Base-by-base conservation (phyloP, 2,329 filamentous ascomycete species). In the Monosporascus sp. region DNA sequence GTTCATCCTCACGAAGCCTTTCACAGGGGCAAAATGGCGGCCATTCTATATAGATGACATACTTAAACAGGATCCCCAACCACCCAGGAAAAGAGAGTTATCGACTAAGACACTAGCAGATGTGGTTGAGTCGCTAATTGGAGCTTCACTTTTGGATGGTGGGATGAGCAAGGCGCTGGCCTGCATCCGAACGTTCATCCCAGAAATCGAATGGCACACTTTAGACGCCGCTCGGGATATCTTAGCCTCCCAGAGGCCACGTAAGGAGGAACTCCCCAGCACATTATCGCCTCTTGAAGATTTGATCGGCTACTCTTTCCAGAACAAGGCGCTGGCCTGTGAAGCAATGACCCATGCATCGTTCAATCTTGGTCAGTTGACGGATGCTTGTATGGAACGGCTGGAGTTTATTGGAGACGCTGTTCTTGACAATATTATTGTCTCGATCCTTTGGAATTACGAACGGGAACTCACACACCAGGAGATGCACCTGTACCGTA, bases 351-450 rank as follows among this genome's bases (percentile, higher is more conserved):
- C 91, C 0, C 92, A 97, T 64, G 75, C 83, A 0, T 92, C 89
- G 0, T 76, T 66, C 61, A 69, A 66, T 44, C 53, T 67, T 5
- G 78, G 76, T 49, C 74, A 55, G 15, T 55, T 58, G 1, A 46
- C 53, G 3, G 63, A 55, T 7, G 74, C 75, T 2, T 76, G 71
- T 22, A 78, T 84, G 14, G 88, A 97, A 60, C 82, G 91, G 0
- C 79, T 97, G 1, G 93, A 97, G 65, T 96, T 94, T 63, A 74
- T 97, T 0, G 93, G 93, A 1, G 93, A 97, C 61, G 82, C 91
- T 0, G 76, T 97, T 2, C 81, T 97, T 0, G 93, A 97, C 69
- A 80, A 85, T 60, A 74, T 96, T 52, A 74, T 97, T 48, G 84
- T 89, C 7, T 74, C 72, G 0, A 76, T 72, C n/a, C 71, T 93